Conservation (phyloP, 2,329 filamentous ascomycete genomes). For the Monilinia fructigena region DNA sequence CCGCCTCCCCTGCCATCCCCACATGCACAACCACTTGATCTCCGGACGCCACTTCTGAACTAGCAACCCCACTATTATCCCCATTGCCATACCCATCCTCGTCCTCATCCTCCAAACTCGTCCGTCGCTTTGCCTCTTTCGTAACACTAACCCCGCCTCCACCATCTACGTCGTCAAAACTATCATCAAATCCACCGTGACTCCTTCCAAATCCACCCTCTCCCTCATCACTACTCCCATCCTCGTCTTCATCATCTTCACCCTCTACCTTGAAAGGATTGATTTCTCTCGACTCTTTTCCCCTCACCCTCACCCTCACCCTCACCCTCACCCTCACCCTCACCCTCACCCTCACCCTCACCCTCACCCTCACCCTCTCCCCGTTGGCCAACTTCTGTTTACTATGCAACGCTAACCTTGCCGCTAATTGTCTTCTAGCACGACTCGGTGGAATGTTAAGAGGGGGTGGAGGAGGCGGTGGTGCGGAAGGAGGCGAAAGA, state of each 20-base stretch:
- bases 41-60: constrained; percentile 23
- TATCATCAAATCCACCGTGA: constrained; percentile 13
- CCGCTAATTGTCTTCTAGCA: constrained; percentile 86
- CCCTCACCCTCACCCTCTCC: constrained; percentile 21
- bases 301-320: constrained; percentile 26
- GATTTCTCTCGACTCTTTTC: constrained; percentile 28
- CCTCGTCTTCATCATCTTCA: constrained; percentile 37
- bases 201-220: constrained; percentile 23
- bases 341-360: constrained; percentile 20
- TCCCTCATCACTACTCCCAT: constrained; percentile 33
- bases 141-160: constrained; percentile 32
- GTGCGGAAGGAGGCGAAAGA: constrained; percentile 57
- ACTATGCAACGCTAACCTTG: constrained; percentile 73
- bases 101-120: constrained; percentile 40
- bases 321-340: too few relatives aligned
- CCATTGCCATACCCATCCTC: constrained; percentile 35
- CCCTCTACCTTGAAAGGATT: constrained; percentile 41
- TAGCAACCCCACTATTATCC: constrained; percentile 34
- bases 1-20: constrained; percentile 19
- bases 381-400: constrained; percentile 49
- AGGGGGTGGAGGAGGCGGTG: constrained; percentile 70
- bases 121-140: constrained; percentile 40
- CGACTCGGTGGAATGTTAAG: constrained; percentile 84
- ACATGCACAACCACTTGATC: constrained; percentile 33
- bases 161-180: constrained; percentile 17